Conservation (phyloP, 768 basidiomycete species). For the Lactifluus piperatus region DNA sequence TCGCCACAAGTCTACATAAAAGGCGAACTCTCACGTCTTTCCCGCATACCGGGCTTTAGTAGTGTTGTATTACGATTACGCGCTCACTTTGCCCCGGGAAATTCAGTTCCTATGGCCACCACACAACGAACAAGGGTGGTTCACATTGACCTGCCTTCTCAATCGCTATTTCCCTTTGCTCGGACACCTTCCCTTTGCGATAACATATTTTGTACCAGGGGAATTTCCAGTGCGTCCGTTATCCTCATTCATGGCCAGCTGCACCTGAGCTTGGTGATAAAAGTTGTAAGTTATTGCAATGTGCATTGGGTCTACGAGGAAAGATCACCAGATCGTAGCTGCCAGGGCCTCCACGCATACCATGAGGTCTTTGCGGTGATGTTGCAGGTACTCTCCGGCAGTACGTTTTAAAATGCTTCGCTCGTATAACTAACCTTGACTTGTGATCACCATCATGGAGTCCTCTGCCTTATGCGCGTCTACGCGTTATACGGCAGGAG, state of each 20-base stretch:
- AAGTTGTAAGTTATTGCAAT: conserved; percentile 1
- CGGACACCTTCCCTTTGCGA: conserved; percentile 25
- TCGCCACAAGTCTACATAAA: not conserved
- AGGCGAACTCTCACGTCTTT: not conserved
- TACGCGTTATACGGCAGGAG: conserved; percentile 4
- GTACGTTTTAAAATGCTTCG: not conserved
- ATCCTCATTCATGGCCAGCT: not conserved
- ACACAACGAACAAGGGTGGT: conserved; percentile 28
- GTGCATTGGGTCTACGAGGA: not conserved
- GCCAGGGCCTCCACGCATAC: not conserved
- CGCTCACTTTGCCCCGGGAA: conserved; percentile 30
- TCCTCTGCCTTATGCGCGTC: not conserved
- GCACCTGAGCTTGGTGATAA: not conserved
- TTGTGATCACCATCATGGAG: not conserved
- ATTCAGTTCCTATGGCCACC: conserved; percentile 36
- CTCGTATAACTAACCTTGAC: not conserved
- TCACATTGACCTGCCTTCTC: conserved; percentile 38
- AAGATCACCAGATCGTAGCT: not conserved
- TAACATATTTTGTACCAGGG: conserved; percentile 17
- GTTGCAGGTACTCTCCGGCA: not conserved
- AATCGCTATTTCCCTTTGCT: conserved; percentile 42
- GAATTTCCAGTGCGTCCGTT: not conserved
- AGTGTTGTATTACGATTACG: conserved; percentile 27
- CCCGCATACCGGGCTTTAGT: conserved; percentile 10
- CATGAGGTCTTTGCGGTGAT: not conserved